These are phyloP conservation scores for Tulasnella calospora DNA, from an alignment of 768 basidiomycete species.

Conservation along the genomic window DNA sequence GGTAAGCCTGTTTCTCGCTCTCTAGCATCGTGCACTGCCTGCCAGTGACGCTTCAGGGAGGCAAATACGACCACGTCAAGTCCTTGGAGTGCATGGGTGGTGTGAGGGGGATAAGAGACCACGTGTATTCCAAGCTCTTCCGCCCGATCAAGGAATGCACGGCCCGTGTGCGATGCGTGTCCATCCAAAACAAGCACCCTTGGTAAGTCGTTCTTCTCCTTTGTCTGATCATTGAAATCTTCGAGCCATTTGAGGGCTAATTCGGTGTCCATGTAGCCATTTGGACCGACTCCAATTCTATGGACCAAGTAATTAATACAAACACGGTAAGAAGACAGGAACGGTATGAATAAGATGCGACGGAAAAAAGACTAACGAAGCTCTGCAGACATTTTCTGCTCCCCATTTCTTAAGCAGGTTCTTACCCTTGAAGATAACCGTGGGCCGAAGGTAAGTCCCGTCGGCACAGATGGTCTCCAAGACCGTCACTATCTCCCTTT, in stretches of 20 bases:
- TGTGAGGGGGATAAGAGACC: conserved; percentile 46
- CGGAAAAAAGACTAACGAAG: background rate
- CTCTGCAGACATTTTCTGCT: conserved; percentile 10
- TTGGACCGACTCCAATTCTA: no score
- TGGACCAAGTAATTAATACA: no score
- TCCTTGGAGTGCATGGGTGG: conserved; percentile 37
- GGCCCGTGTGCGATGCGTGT: background rate
- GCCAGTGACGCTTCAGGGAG: conserved; percentile 36
- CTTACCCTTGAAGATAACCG: conserved; percentile 27
- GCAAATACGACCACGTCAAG: conserved; percentile 24
- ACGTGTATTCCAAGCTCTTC: conserved; percentile 38
- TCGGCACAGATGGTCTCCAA: conserved; percentile 23
- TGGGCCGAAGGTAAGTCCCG: conserved; percentile 13
- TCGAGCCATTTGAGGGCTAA: no score
- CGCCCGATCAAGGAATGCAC: no score
- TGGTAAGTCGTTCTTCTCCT: no score
- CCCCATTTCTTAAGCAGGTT: background rate
- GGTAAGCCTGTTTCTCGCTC: conserved; percentile 23
- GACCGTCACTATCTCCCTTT: conserved; percentile 25
- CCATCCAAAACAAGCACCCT: background rate
- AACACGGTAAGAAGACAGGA: no score
- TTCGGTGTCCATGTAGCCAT: no score
- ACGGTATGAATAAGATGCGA: no score
- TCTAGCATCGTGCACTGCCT: conserved; percentile 33
- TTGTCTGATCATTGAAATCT: no score